Evolutionary conservation across 2,329 filamentous ascomycete species (phyloP), one percentile per base, ranked within the genome.

Genomic region (Paracoccidioides brasiliensis): DNA sequence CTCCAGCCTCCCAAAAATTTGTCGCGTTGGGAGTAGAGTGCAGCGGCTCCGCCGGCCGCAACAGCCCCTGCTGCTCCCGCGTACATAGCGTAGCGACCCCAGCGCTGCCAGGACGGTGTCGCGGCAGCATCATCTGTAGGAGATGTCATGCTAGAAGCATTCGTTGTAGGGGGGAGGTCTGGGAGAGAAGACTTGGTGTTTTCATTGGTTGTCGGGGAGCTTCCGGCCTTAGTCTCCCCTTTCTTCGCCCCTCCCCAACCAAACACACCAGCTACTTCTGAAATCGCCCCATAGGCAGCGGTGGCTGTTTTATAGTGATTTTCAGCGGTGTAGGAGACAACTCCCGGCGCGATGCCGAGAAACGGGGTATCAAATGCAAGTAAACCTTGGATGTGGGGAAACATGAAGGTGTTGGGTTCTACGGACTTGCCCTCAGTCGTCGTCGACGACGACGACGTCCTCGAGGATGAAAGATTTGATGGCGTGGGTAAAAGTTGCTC

Each of bases 331-430:
- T 78, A 74, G 6, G 76, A 76, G 14, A 76, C 68, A 41, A 78
- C 76, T 2, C 72, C 72, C 2, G 74, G 75, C 2, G 76, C 73
- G 57, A 77, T 75, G 5, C 77, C 77, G 42, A 79, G 68, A 54
- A 87, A 98, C 0, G 93, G 93, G 0, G 93, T 98, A 72, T 97
- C 91, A 68, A 96, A 95, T 52, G 90, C 88, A 50, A 97, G 79
- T 32, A 97, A 81, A 61, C 87, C 91, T 70, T 91, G 86, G 61
- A 97, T 83, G 69, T 90, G 91, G 1, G 91, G 91, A 68, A 97
- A 97, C 85, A 96, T 91, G 68, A 95, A 82, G 10, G 64, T 64
- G 15, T 62, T 64, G 3, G 64, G 69, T 42, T 67, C 66, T 43
- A 67, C 59, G 12, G 64, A 37, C 35, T 55, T 62, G 58, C 58